phyloP scores from a whole-genome alignment of 805 yeast species.

The Ogataea henricii region DNA sequence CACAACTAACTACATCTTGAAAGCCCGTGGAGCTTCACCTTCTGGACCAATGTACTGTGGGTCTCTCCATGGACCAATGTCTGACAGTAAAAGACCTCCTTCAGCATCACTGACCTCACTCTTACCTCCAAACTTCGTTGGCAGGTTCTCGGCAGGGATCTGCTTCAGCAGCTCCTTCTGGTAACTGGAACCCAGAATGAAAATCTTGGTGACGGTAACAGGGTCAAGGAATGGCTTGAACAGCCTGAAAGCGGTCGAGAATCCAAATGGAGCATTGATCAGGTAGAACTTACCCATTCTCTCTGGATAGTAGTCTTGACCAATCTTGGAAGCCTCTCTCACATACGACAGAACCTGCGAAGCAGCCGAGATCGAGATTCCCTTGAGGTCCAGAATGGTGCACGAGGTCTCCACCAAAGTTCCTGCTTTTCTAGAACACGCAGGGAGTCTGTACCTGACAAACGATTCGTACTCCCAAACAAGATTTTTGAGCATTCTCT shows the following conservation, averaged over 20 bases:
- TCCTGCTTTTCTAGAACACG: conserved; percentile 84
- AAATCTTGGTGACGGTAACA: conserved; percentile 93
- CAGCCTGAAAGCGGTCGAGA: conserved; percentile 87
- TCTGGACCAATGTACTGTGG: conserved; percentile 87
- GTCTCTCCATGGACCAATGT: conserved; percentile 98
- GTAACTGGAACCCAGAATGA: conserved; percentile 79
- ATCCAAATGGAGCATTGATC: conserved; percentile 97
- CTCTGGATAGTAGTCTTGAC: conserved; percentile 98
- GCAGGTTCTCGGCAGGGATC: conserved; percentile 91
- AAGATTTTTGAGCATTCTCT: conserved; percentile 91
- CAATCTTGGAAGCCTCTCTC: conserved; percentile 88
- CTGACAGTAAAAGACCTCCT: conserved; percentile 84
- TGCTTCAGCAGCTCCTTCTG: conserved; percentile 84
- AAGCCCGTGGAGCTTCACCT: conserved; percentile 82
- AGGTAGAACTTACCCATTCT: conserved; percentile 98
- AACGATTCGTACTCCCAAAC: conserved; percentile 98
- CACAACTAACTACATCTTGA: conserved; percentile 21
- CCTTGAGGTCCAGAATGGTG: conserved; percentile 93
- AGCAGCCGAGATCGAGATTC: conserved; percentile 83
- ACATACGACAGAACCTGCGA: conserved; percentile 85
- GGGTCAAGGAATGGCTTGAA: conserved; percentile 96
- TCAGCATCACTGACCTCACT: conserved; percentile 65
- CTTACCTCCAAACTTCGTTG: conserved; percentile 85
- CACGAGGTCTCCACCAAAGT: conserved; percentile 90
- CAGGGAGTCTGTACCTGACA: conserved; percentile 81